Evolutionary conservation across 2,329 filamentous ascomycete species (phyloP), one percentile per base, ranked within the genome.

Genomic region (Neonectria faginata): DNA sequence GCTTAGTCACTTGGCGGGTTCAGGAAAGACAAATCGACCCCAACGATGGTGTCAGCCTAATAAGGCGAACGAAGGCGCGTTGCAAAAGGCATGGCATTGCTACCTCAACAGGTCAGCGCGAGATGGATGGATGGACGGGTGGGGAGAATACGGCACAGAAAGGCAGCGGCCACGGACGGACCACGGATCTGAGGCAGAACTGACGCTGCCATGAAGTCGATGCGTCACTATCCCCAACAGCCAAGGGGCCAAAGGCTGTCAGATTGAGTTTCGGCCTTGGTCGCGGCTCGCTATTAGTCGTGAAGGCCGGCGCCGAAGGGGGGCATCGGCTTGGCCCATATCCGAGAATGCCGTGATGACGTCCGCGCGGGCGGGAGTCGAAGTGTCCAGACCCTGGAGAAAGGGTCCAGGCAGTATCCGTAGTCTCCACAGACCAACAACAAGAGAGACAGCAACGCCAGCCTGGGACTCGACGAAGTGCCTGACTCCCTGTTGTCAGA

Each of bases 1-100:
- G 60, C 60, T 63, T 54, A 63, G 41, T 63, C 22, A 63, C 18
- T 44, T 39, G 45, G 9, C 4, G 14, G 29, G 6, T n/a, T 25
- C 16, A 41, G n/a, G 27, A 18, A 48, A 33, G 44, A 16, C 14
- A 8, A 45, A 18, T 18, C 9, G 29, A 44, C 25, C 39, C 33
- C 53, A 11, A 22, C 12, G 11, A 50, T 42, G 53, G 48, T 48
- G 54, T 58, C 50, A 63, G 25, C 12, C 16, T 29, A 22, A 55
- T 41, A 47, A 50, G 39, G n/a, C 39, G n/a, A 29, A 5, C 10
- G 9, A 42, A 20, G 4, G n/a, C 8, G n/a, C n/a, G 39, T 11
- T 42, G n/a, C n/a, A 42, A 10, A 6, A 20, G 16, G 22, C 22
- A 22, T 22, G 8, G n/a, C 39, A 41, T 41, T 9, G 9, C 9